phyloP scores from a whole-genome alignment of 2,329 filamentous ascomycete genomes.

The Aspergillus ochraceus region DNA sequence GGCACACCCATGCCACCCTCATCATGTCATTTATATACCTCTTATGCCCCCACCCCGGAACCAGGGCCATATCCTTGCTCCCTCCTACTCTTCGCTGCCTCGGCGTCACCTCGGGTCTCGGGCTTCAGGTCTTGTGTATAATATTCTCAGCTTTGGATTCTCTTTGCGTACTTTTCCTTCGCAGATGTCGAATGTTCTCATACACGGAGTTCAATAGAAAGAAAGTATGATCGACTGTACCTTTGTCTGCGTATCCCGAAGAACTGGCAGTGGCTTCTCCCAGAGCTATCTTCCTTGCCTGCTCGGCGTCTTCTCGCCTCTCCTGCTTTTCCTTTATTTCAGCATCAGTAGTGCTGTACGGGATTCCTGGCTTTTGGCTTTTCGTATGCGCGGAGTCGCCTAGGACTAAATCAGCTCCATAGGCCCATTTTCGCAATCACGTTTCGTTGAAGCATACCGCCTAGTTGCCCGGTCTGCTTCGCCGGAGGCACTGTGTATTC shows the following conservation, averaged over 20 bases:
- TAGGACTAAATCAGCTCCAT: conserved; percentile 5
- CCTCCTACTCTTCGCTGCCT: conserved; percentile 45
- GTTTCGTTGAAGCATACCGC: conserved; percentile 40
- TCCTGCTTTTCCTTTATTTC: not conserved
- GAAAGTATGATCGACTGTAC: conserved; percentile 30
- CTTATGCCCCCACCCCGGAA: conserved; percentile 55
- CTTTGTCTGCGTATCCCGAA: conserved; percentile 38
- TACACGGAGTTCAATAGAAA: conserved; percentile 31
- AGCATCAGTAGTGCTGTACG: not conserved
- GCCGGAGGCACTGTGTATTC: conserved; percentile 50
- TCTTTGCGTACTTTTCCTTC: conserved; percentile 19
- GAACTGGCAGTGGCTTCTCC: conserved; percentile 52
- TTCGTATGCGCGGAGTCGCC: conserved; percentile 32
- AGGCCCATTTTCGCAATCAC: not conserved
- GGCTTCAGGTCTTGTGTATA: conserved; percentile 39
- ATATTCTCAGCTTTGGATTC: conserved; percentile 40
- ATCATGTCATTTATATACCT: conserved; percentile 9
- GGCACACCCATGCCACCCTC: conserved; percentile 2
- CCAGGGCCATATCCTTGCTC: conserved; percentile 57
- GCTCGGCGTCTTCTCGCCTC: conserved; percentile 50
- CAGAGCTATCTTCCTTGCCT: conserved; percentile 56
- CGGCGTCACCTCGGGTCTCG: conserved; percentile 39
- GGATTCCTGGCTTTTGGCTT: conserved; percentile 24
- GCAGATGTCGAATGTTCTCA: conserved; percentile 20
- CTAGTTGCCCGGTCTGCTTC: conserved; percentile 59